These are phyloP conservation scores for Venturia pyrina DNA, from an alignment of 2,329 filamentous ascomycete genomes.

Conservation along the genomic window DNA sequence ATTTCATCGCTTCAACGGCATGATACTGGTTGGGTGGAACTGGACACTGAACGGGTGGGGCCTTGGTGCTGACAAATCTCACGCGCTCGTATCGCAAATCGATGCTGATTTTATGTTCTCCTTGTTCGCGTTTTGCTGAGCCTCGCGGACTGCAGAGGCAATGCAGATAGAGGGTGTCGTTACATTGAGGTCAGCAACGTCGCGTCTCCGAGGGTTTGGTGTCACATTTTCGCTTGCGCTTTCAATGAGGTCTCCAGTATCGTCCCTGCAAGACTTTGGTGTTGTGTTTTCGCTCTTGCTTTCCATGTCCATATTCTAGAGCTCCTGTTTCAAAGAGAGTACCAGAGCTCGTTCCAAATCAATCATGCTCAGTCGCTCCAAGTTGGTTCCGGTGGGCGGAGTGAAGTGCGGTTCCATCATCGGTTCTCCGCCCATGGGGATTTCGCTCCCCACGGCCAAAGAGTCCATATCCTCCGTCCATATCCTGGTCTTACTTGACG, in stretches of 20 bases:
- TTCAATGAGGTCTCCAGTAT: not conserved
- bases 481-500: not conserved
- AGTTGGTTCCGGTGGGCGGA: no score
- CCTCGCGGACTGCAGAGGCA: not conserved
- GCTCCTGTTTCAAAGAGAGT: not conserved
- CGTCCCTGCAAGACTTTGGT: not conserved
- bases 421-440: not conserved
- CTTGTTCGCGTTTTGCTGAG: not conserved
- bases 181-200: not conserved
- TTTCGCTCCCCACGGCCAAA: not conserved
- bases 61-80: not conserved
- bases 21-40: not conserved
- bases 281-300: not conserved
- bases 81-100: not conserved
- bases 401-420: not conserved
- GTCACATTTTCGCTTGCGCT: not conserved
- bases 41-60: not conserved
- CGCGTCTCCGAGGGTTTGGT: not conserved
- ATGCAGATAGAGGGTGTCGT: not conserved
- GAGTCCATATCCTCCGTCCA: not conserved
- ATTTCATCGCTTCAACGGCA: not conserved
- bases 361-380: not conserved
- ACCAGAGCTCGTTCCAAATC: not conserved
- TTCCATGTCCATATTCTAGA: not conserved
- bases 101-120: not conserved